Base-by-base conservation (phyloP, 805 yeast genomes). In the Kazachstania kunashirensis region DNA sequence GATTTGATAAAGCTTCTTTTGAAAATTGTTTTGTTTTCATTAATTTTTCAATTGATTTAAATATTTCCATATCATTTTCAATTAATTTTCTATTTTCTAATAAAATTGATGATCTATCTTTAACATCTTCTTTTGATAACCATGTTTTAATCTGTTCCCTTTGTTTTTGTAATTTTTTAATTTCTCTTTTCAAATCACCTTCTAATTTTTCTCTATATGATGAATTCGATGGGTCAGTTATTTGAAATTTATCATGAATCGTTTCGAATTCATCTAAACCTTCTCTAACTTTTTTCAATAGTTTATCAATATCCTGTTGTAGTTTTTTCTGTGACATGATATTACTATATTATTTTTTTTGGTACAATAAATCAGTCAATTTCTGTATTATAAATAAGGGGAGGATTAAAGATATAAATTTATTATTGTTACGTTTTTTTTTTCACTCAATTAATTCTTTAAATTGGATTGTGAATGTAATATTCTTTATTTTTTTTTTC, bases 91-190 rank as follows among this genome's bases (percentile, higher is more conserved):
- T 68, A 52, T 86, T 82, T 50, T 89, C 96, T 39, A 79, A 67
- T 45, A 84, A 65, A 34, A 67, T 57, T 12, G 77, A 72, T 50
- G 81, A 83, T 56, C 85, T 92, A 50, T 89, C 94, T 57, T 94
- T 86, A 32, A 88, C 86, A 44, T 88, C 94, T 48, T 79, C 83
- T 47, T 89, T 88, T 29, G 89, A 76, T 56, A 86, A 64, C 98
- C 98, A 89, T 39, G 83, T 82, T 63, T 89, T 89, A 50, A 89
- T 84, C 64, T 86, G 97, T 60, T 89, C 98, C 56, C 97, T 73
- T 49, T 81, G 77, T 57, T 95, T 76, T 57, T 89, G 98, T 40
- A 89, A 69, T 60, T 86, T 89, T 62, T 92, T 89, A 61, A 92
- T 88, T 60, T 92, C 97, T 52, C 92, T 79, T 64, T 92, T 88